Percentiles rank a stretch among this genome's conserved stretches.
These are phyloP conservation scores for Neofusicoccum kwambonambiense DNA, from an alignment of 2,329 filamentous ascomycete genomes.

Conservation along the genomic window DNA sequence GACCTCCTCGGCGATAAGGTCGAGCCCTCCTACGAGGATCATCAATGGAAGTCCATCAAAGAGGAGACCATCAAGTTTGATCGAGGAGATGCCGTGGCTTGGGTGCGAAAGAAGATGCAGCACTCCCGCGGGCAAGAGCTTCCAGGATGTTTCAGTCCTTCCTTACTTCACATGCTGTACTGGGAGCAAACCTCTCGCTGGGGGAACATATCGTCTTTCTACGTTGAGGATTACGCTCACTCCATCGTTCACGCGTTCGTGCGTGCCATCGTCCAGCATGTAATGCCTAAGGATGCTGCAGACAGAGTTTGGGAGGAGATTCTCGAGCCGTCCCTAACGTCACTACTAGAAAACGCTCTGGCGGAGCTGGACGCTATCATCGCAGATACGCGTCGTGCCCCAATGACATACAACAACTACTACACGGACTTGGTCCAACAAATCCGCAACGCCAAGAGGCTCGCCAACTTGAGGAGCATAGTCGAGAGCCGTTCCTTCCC, in stretches of 20 bases:
- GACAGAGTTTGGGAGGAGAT: slow-evolving; percentile 37
- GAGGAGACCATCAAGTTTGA: slow-evolving; percentile 26
- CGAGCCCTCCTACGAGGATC: neutral
- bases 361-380: slow-evolving; percentile 48
- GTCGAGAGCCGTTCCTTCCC: neutral
- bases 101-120: slow-evolving; percentile 42
- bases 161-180: slow-evolving; percentile 61
- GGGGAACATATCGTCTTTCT: slow-evolving; percentile 41
- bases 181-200: slow-evolving; percentile 58
- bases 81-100: slow-evolving; percentile 40
- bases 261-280: slow-evolving; percentile 31
- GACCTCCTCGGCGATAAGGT: neutral
- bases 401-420: slow-evolving; percentile 55
- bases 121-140: slow-evolving; percentile 56
- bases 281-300: slow-evolving; percentile 44
- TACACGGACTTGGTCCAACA: slow-evolving; percentile 36
- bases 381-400: slow-evolving; percentile 46
- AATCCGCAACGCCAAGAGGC: slow-evolving; percentile 28
- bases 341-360: slow-evolving; percentile 37
- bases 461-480: slow-evolving; percentile 25
- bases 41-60: slow-evolving; percentile 21
- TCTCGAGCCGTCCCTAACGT: slow-evolving; percentile 44
- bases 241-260: slow-evolving; percentile 36
- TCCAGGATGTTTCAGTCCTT: slow-evolving; percentile 59
- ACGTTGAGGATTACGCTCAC: slow-evolving; percentile 38